A percentile compares a stretch with the other conserved stretches of the same genome.
phyloP scores from a whole-genome alignment of 179 eudicot species.

The Dionaea muscipula region DNA sequence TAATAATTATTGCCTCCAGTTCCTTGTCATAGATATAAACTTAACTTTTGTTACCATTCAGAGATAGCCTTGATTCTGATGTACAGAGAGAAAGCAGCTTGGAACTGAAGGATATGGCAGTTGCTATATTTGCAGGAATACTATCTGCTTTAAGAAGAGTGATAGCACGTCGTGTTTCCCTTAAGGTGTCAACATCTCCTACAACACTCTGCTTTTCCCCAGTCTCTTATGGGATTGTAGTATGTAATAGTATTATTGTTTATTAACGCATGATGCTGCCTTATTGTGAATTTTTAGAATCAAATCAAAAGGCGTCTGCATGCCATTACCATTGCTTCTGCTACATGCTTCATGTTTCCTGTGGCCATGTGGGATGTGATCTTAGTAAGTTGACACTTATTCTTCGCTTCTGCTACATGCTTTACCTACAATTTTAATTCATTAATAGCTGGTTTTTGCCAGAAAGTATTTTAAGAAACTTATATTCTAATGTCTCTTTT shows the following conservation, averaged over 20 bases:
- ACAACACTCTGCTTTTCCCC: not conserved
- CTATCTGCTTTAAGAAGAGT: conserved; percentile 92
- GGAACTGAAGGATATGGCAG: conserved; percentile 60
- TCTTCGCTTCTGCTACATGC: not conserved
- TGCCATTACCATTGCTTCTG: conserved; percentile 85
- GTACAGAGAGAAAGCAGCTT: conserved; percentile 32
- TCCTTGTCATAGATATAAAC: conserved; percentile 17
- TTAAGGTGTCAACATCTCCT: conserved; percentile 46
- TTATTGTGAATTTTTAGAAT: conserved; percentile 35
- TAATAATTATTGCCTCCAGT: not conserved
- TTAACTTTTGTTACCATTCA: conserved; percentile 67
- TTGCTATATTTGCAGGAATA: conserved; percentile 77
- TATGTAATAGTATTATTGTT: not conserved
- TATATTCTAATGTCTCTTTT: not conserved
- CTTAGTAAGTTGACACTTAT: conserved; percentile 30
- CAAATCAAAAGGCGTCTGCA: conserved; percentile 86
- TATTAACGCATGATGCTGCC: conserved; percentile 1
- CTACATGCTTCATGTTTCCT: conserved; percentile 93
- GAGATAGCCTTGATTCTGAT: conserved; percentile 35
- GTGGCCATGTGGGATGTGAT: conserved; percentile 96
- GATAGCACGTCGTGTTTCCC: conserved; percentile 76
- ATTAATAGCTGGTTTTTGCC: too few species aligned
- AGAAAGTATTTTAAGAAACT: too few species aligned
- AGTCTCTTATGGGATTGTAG: not conserved
- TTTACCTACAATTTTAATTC: too few species aligned